Evolutionary conservation across 129 eudicot species (phyloP).

Genomic region (Scalesia atractyloides): DNA sequence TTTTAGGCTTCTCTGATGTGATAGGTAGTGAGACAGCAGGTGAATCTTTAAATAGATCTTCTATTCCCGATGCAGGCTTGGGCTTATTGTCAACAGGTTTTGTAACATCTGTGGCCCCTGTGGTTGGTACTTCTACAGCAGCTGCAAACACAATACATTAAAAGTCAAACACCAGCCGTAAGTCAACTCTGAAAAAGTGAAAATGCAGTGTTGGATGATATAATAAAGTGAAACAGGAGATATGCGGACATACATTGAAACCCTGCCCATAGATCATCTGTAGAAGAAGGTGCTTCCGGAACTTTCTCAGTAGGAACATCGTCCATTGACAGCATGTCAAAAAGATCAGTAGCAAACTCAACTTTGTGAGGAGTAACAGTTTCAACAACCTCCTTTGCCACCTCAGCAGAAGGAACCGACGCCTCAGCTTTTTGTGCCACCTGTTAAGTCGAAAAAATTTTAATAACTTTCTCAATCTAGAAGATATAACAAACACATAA

Average conservation of each 20-base stretch:
- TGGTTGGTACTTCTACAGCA: slow-evolving; percentile 58
- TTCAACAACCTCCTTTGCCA: slow-evolving; percentile 54
- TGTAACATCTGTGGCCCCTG: slow-evolving; percentile 35
- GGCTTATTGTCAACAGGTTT: slow-evolving; percentile 38
- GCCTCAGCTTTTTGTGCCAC: slow-evolving; percentile 59
- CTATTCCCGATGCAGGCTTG: slow-evolving; percentile 41
- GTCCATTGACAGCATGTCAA: slow-evolving; percentile 92
- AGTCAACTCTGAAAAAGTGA: slow-evolving; percentile 7
- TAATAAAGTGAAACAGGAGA: slow-evolving; percentile 1
- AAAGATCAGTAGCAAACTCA: slow-evolving; percentile 93
- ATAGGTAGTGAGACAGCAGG: slow-evolving; percentile 50
- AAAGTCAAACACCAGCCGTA: slow-evolving; percentile 15
- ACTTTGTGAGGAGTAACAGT: slow-evolving; percentile 67
- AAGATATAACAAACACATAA: slow-evolving; percentile 14
- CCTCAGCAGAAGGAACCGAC: slow-evolving; percentile 45
- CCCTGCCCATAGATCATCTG: slow-evolving; percentile 95
- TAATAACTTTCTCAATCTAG: slow-evolving; percentile 4
- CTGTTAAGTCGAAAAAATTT: slow-evolving; percentile 31
- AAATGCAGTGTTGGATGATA: slow-evolving; percentile 4
- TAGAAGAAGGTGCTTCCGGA: slow-evolving; percentile 51
- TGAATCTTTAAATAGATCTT: slow-evolving; percentile 55
- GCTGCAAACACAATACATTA: slow-evolving; percentile 47
- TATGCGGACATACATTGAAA: slow-evolving; percentile 67
- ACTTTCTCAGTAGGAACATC: slow-evolving; percentile 60
- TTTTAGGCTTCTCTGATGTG: slow-evolving; percentile 57